Conservation (phyloP, 768 basidiomycete species). For the Suillus subalutaceus region DNA sequence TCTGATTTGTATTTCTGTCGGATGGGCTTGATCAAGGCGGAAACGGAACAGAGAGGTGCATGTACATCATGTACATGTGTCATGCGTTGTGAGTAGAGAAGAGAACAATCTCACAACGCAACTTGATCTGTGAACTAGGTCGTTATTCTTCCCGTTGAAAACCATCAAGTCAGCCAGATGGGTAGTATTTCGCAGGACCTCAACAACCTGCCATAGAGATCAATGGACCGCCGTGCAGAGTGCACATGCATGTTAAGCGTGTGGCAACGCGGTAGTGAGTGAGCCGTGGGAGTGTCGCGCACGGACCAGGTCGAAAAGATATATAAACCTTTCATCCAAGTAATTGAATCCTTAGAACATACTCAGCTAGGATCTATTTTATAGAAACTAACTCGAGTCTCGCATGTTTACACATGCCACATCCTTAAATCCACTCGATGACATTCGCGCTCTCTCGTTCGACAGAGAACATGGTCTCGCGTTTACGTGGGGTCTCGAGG, state of each 20-base stretch:
- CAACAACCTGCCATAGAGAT: too few species aligned
- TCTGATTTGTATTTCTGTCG: background rate
- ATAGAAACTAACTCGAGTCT: constrained; percentile 81
- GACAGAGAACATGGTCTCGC: constrained; percentile 62
- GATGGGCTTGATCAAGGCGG: background rate
- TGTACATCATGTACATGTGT: background rate
- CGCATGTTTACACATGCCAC: constrained; percentile 79
- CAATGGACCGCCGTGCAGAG: too few species aligned
- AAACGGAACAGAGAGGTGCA: background rate
- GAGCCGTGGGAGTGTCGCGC: constrained; percentile 15
- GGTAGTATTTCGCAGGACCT: background rate
- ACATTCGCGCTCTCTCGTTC: constrained; percentile 64
- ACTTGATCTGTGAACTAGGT: background rate
- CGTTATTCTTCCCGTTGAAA: background rate
- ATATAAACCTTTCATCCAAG: constrained; percentile 33
- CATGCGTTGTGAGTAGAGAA: background rate
- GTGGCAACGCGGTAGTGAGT: too few species aligned
- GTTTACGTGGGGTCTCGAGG: constrained; percentile 51
- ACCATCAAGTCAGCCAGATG: too few species aligned
- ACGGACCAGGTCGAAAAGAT: constrained; percentile 37
- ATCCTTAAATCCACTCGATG: constrained; percentile 74
- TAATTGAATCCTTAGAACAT: constrained; percentile 57
- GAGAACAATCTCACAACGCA: background rate
- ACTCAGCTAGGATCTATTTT: constrained; percentile 82
- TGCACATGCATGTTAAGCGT: too few species aligned